Conservation (phyloP, 1,284 basidiomycete species). For the Schizophyllum commune region DNA sequence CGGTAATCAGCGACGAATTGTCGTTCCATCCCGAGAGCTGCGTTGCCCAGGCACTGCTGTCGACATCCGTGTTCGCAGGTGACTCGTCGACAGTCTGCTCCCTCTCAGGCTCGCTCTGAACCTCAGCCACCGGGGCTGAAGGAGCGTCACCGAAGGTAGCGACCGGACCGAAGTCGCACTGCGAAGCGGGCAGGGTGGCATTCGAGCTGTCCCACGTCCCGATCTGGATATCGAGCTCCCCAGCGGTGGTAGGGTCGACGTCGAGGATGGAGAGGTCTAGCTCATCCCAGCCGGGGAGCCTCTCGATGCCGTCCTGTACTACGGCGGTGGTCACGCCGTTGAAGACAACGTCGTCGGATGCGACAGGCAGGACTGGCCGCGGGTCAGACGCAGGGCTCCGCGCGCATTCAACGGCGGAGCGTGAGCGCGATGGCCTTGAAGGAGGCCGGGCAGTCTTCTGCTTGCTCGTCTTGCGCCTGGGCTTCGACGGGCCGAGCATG, state of each 20-base stretch:
- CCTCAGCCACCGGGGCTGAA: not conserved
- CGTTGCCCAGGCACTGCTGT: not conserved
- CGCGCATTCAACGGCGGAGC: not conserved
- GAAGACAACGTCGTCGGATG: not conserved
- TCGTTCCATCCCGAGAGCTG: not conserved
- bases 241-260: not conserved
- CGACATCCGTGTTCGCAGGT: not conserved
- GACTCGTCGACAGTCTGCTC: not conserved
- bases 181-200: not conserved
- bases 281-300: not conserved
- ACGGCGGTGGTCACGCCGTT: not conserved
- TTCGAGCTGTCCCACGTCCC: not conserved
- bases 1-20: not conserved
- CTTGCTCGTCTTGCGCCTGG: not conserved
- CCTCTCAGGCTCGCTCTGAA: not conserved
- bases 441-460: too few relatives aligned
- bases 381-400: not conserved
- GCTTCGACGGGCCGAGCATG: not conserved
- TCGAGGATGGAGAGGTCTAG: not conserved
- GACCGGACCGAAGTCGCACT: not conserved
- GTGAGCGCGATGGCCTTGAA: not conserved
- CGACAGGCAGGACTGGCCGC: not conserved
- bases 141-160: not conserved
- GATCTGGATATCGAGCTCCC: not conserved
- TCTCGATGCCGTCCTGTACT: not conserved